These are phyloP conservation scores for Mollisia scopiformis DNA, from an alignment of 2,329 filamentous ascomycete genomes.

Conservation along the genomic window DNA sequence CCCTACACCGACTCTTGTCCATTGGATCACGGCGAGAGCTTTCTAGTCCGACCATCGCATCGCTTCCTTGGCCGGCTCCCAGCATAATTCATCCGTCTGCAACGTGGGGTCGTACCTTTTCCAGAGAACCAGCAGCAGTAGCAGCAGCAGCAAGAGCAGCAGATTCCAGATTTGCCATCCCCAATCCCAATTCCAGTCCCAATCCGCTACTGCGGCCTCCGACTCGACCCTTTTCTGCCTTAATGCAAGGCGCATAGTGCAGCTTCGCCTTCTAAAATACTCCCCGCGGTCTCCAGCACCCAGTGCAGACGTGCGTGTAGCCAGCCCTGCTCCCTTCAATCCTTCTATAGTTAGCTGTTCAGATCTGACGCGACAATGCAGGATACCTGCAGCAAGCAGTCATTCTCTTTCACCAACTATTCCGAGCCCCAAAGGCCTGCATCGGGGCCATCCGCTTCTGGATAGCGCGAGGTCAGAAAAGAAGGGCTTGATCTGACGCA, in stretches of 20 bases:
- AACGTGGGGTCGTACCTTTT: background rate
- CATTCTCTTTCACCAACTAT: conserved; percentile 12
- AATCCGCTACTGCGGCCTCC: conserved; percentile 15
- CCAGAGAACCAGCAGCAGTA: background rate
- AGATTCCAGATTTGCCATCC: too few relatives aligned
- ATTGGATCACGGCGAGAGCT: conserved; percentile 3
- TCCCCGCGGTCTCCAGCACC: conserved; percentile 11
- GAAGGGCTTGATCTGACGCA: conserved; percentile 4
- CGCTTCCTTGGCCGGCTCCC: background rate
- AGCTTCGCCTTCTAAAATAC: conserved; percentile 19
- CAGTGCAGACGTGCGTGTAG: too few relatives aligned
- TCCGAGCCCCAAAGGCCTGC: conserved; percentile 28
- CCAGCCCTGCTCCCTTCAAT: conserved; percentile 19
- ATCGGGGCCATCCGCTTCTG: conserved; percentile 26
- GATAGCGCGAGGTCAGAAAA: conserved; percentile 13
- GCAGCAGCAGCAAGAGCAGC: too few relatives aligned
- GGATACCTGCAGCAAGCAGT: conserved; percentile 16
- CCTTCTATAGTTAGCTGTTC: conserved; percentile 1
- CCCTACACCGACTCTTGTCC: conserved; percentile 13
- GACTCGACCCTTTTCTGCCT: conserved; percentile 9
- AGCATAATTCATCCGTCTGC: conserved; percentile 2
- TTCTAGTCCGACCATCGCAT: background rate
- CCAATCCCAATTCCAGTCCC: too few relatives aligned
- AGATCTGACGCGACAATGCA: conserved; percentile 25
- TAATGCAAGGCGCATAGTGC: conserved; percentile 30